Evolutionary conservation across 2,329 filamentous ascomycete genomes (phyloP).

Genomic region (Dactylellina drechsleri): DNA sequence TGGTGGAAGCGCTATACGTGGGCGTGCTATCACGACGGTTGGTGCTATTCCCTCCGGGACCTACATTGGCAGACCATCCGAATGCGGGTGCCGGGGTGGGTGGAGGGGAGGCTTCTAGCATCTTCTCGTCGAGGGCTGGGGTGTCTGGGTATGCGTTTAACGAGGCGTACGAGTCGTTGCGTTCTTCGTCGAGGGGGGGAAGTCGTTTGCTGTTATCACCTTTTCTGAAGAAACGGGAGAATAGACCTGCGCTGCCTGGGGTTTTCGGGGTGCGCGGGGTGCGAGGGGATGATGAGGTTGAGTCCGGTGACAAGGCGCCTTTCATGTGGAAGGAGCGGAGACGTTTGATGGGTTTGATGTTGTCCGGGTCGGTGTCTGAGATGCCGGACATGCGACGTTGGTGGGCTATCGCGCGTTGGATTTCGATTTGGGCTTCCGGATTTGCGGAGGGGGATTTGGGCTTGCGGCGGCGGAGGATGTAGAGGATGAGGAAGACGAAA

Average conservation of each 20-base stretch:
- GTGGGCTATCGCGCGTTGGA: constrained; percentile 41
- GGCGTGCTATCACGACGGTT: not conserved
- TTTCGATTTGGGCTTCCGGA: constrained; percentile 28
- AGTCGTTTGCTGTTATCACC: constrained; percentile 34
- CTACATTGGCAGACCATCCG: constrained; percentile 48
- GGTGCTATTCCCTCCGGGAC: not conserved
- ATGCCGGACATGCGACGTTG: constrained; percentile 47
- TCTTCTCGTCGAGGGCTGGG: constrained; percentile 47
- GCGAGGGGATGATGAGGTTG: not conserved
- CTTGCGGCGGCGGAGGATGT: not conserved
- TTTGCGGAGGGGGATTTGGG: constrained; percentile 12
- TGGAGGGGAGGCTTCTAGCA: constrained; percentile 49
- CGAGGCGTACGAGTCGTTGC: constrained; percentile 37
- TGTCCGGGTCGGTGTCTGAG: constrained; percentile 40
- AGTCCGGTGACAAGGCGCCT: constrained; percentile 27
- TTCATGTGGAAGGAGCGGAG: constrained; percentile 52
- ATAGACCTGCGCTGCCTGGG: constrained; percentile 19
- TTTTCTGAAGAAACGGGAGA: constrained; percentile 44
- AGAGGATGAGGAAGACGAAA: constrained; percentile 31
- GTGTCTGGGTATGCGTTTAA: constrained; percentile 48
- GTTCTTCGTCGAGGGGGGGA: constrained; percentile 45
- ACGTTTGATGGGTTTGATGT: constrained; percentile 50
- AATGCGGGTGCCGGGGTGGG: constrained; percentile 49
- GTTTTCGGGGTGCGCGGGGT: constrained; percentile 36
- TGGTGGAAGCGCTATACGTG: too few relatives aligned